Base-by-base conservation (phyloP, 768 basidiomycete species). In the Phaffia tasmanica region DNA sequence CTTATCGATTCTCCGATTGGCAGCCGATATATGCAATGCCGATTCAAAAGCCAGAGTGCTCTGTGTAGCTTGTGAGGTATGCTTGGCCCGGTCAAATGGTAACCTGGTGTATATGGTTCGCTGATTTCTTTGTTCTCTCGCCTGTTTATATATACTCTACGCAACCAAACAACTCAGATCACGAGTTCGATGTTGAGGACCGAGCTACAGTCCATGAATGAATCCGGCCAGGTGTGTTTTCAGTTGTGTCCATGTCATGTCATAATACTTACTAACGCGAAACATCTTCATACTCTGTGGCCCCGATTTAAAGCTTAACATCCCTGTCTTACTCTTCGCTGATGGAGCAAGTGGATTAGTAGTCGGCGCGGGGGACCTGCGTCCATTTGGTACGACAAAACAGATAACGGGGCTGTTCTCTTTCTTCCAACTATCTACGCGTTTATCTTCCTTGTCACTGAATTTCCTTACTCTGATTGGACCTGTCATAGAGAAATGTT, bases 41-140 rank as follows among this genome's bases (percentile, higher is more conserved):
- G 56, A 57, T 32, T 32, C 56, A 19, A 57, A 29, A 29, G 56
- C 56, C n/a, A 21, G 56, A 57, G 56, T 57, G 6, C 56, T 57
- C 27, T 57, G 56, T 29, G 56, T 57, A 19, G 56, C 56, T 29
- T 57, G 56, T 32, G 56, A 57, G 27, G 56, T 57, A n/a, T n/a
- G 53, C 16, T 18, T 54, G 16, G n/a, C n/a, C 21, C 8, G 16
- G 8, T 54, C 27, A 27, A n/a, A 54, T 18, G 4, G 21, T 54
- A n/a, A 8, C 53, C 8, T n/a, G 53, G 16, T 54, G 21, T 54
- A 54, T n/a, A 4, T 54, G 53, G 16, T 18, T 27, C 21, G 27
- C n/a, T 27, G 53, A n/a, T n/a, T 16, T 54, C 21, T 16, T 54
- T 16, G 21, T 54, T 54, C 16, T n/a, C 53, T 27, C 5, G 21